Evolutionary conservation across 768 basidiomycete species (phyloP).

Genomic region (Dendrothele bispora): DNA sequence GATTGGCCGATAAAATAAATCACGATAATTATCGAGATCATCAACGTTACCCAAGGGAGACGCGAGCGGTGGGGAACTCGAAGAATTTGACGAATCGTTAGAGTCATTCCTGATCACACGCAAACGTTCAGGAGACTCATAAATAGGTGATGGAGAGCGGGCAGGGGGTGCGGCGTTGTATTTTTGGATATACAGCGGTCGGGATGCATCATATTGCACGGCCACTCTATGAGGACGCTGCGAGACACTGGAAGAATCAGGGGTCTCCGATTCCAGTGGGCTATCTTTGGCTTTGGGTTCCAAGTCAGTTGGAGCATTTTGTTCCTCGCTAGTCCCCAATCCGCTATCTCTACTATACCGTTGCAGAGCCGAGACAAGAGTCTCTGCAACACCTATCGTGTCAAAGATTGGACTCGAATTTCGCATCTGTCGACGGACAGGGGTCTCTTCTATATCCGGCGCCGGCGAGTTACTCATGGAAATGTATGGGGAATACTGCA

Average conservation of each 20-base stretch:
- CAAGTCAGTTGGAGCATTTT: slow-evolving; percentile 16
- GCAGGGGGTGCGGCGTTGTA: slow-evolving; percentile 12
- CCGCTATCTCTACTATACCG: slow-evolving; percentile 40
- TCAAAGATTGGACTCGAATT: slow-evolving; percentile 39
- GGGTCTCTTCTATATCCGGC: neutral
- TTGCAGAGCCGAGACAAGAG: slow-evolving; percentile 46
- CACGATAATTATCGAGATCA: slow-evolving; percentile 72
- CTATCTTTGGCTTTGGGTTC: slow-evolving; percentile 12
- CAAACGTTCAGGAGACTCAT: slow-evolving; percentile 19
- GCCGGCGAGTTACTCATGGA: slow-evolving; percentile 19
- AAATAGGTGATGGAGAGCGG: slow-evolving; percentile 20
- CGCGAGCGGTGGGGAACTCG: slow-evolving; percentile 42
- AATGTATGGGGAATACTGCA: slow-evolving; percentile 49
- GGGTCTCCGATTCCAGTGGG: slow-evolving; percentile 6
- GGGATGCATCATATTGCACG: slow-evolving; percentile 36
- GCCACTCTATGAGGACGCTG: too few species aligned
- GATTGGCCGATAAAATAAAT: slow-evolving; percentile 67
- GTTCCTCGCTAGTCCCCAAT: slow-evolving; percentile 46
- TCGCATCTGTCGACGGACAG: slow-evolving; percentile 10
- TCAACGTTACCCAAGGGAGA: slow-evolving; percentile 59
- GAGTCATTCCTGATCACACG: too few species aligned
- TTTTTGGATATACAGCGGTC: slow-evolving; percentile 24
- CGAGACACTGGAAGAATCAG: too few species aligned
- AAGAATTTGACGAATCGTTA: slow-evolving; percentile 22
- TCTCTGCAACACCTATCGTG: slow-evolving; percentile 62